Evolutionary conservation across 2,329 filamentous ascomycete genomes (phyloP), one percentile per base, ranked within the genome.

Genomic region (Paecilomyces formosus): DNA sequence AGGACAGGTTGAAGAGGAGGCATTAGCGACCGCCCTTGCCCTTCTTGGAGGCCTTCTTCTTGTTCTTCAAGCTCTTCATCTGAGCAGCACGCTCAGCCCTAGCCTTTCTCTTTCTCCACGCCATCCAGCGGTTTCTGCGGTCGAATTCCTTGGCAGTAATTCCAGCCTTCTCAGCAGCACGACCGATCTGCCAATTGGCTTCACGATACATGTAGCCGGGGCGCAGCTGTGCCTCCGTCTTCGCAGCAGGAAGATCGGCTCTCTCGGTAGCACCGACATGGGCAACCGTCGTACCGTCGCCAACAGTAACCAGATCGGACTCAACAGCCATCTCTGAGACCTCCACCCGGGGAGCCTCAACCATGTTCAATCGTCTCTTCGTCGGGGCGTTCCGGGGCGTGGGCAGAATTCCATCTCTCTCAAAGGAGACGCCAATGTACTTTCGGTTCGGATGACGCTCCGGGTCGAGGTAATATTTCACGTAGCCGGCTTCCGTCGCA

Each of bases 391-490:
- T 88, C 26, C 76, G 77, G 0, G 90, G 87, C 69, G 89, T 86
- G 0, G 94, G 94, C 1, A 99, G 84, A 31, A 81, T 85, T 68
- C 95, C 90, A 15, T 86, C 80, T 70, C 91, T 90, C 72, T 92
- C 83, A 74, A 96, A 92, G 33, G 89, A 89, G 21, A 99, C 88
- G 61, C 94, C 94, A 69, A 99, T 99, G 80, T 92, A 99, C 74
- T 96, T 90, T 61, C 92, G 85, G 65, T 91, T 89, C 0, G 92
- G 89, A 74, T 97, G 91, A 60, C 81, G 83, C 31, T 82, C 76
- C 0, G 92, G 92, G 72, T 99, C 93, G 70, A 88, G 86, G 81
- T 99, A 99, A 83, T 96, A 99, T 68, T 94, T 92, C 61, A 99
- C 94, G 76, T 95, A 99, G 63, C 94, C 94, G 3, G 88, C 82